Conservation (phyloP, 1,284 basidiomycete genomes). For the Trichosporon sp. region DNA sequence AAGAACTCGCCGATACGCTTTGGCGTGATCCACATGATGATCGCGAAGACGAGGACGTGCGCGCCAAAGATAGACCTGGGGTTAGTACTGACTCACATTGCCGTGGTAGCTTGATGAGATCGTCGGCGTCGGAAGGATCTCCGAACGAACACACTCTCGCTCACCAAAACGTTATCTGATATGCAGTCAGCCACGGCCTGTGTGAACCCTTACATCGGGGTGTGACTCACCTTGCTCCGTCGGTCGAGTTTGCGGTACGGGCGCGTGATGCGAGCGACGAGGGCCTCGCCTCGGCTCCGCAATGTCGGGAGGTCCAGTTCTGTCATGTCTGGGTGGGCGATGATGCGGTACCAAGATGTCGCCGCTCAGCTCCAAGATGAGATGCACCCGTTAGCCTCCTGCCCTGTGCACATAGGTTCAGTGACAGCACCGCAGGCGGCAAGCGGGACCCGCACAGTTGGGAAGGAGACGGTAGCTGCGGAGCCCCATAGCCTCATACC, state of each 20-base stretch:
- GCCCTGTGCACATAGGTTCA: not conserved
- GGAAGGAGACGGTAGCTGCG: not conserved
- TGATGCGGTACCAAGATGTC: not conserved
- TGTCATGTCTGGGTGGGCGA: not conserved
- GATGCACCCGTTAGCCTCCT: not conserved
- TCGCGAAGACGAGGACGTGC: slow-evolving; percentile 38
- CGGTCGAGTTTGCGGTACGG: slow-evolving; percentile 40
- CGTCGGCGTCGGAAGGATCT: not conserved
- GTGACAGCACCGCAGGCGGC: not conserved
- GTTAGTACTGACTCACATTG: not conserved
- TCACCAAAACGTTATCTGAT: slow-evolving; percentile 42
- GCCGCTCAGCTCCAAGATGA: slow-evolving; percentile 6
- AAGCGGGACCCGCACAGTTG: not conserved
- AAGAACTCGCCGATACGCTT: slow-evolving; percentile 50
- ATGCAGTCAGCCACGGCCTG: slow-evolving; percentile 16
- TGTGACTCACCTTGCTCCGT: slow-evolving; percentile 41
- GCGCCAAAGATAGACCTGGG: slow-evolving; percentile 37
- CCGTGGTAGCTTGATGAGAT: not conserved
- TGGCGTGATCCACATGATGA: slow-evolving; percentile 50
- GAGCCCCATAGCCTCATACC: not conserved
- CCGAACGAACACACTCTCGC: not conserved
- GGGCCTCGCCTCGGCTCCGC: slow-evolving; percentile 15
- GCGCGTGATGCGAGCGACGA: not conserved
- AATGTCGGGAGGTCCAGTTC: slow-evolving; percentile 19
- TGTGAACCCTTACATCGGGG: not conserved